Percentiles rank a stretch among this genome's conserved stretches.
Conservation (phyloP, 768 basidiomycete genomes). For the Pholiota microspora region DNA sequence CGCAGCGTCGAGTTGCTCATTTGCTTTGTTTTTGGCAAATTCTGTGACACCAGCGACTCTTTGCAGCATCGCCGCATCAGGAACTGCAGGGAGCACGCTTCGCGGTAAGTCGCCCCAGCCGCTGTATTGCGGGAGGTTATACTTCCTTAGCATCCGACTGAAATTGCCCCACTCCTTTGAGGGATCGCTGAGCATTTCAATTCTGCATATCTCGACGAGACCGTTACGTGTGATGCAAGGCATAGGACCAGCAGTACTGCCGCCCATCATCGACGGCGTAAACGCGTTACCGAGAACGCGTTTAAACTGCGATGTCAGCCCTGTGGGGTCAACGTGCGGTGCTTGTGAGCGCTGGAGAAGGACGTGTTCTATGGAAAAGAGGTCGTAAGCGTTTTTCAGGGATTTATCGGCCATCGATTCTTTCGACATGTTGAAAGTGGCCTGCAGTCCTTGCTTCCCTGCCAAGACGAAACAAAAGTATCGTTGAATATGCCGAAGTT, state of each 20-base stretch:
- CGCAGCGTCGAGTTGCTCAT: slow-evolving; percentile 6
- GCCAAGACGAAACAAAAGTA: background rate
- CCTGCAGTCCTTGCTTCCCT: slow-evolving; percentile 10
- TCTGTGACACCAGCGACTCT: slow-evolving; percentile 4
- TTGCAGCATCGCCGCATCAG: slow-evolving; percentile 10
- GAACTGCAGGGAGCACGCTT: slow-evolving; percentile 6
- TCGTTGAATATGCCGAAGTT: background rate
- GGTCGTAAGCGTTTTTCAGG: slow-evolving; percentile 12
- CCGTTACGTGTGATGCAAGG: slow-evolving; percentile 12
- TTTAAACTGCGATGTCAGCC: slow-evolving; percentile 2
- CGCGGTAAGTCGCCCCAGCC: slow-evolving; percentile 12
- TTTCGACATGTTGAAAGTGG: slow-evolving; percentile 5
- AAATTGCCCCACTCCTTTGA: slow-evolving; percentile 11
- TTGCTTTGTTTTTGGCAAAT: slow-evolving; percentile 3
- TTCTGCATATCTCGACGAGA: slow-evolving; percentile 6
- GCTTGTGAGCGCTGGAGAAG: slow-evolving; percentile 8
- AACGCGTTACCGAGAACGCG: slow-evolving; percentile 4
- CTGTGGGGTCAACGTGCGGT: slow-evolving; percentile 6
- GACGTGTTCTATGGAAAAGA: slow-evolving; percentile 13
- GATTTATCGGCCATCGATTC: slow-evolving; percentile 11
- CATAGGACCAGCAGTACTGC: slow-evolving; percentile 5
- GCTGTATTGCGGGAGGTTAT: slow-evolving; percentile 8
- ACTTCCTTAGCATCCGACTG: slow-evolving; percentile 10
- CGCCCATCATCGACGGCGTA: slow-evolving; percentile 2
- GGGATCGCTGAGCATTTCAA: slow-evolving; percentile 7